Conservation (phyloP, 345 rosid genomes). For the Eucalyptus marginata region DNA sequence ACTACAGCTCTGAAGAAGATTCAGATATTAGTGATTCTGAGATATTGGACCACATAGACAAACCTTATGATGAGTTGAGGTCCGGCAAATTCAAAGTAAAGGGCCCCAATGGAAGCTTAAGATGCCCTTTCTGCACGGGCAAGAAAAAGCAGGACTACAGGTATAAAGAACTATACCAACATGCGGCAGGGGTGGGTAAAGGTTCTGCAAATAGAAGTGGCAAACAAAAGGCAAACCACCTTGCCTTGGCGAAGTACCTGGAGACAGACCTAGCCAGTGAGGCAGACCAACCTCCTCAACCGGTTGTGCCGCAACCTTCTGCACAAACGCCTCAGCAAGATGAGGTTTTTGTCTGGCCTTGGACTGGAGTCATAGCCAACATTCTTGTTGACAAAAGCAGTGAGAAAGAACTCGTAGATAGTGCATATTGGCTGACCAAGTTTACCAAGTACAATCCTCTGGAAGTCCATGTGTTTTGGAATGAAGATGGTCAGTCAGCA, state of each 20-base stretch:
- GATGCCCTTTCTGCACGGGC: constrained; percentile 83
- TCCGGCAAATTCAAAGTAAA: constrained; percentile 46
- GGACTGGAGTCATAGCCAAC: constrained; percentile 63
- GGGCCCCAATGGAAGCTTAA: constrained; percentile 35
- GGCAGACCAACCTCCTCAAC: constrained; percentile 13
- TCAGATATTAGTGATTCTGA: constrained; percentile 85
- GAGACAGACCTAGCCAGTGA: constrained; percentile 46
- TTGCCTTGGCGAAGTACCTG: constrained; percentile 61
- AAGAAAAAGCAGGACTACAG: constrained; percentile 85
- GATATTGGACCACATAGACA: constrained; percentile 37
- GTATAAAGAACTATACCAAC: constrained; percentile 68
- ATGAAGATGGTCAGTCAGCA: constrained; percentile 15
- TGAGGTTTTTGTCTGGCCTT: constrained; percentile 67
- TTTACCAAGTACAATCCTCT: constrained; percentile 48
- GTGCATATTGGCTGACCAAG: constrained; percentile 42
- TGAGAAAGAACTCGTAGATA: constrained; percentile 2
- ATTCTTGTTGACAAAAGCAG: constrained; percentile 12
- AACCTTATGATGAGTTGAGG: constrained; percentile 41
- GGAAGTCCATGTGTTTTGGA: constrained; percentile 35
- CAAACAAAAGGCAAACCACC: constrained; percentile 70
- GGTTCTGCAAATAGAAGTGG: constrained; percentile 67
- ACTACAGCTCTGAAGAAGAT: constrained; percentile 49
- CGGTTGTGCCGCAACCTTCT: constrained; percentile 4
- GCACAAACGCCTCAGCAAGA: constrained; percentile 7
- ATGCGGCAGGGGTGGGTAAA: constrained; percentile 78